Conservation (phyloP, 2,329 filamentous ascomycete genomes). For the Arthroderma sp. region DNA sequence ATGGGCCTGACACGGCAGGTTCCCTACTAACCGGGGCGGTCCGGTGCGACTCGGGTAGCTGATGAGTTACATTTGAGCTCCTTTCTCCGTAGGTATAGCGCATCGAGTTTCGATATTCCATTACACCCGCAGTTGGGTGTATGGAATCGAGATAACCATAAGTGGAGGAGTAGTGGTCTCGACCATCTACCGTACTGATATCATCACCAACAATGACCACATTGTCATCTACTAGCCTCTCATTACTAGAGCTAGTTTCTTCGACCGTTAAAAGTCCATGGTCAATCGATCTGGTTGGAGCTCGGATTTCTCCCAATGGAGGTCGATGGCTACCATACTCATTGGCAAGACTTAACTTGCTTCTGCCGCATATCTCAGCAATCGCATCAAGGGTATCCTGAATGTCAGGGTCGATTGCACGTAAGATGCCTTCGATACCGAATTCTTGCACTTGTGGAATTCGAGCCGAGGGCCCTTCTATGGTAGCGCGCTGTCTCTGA, state of each 20-base stretch:
- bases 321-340: slow-evolving; percentile 51
- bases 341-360: slow-evolving; percentile 47
- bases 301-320: slow-evolving; percentile 45
- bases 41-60: neutral
- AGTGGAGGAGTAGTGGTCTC: slow-evolving; percentile 23
- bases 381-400: slow-evolving; percentile 47
- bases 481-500: slow-evolving; percentile 15
- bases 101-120: slow-evolving; percentile 12
- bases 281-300: slow-evolving; percentile 14
- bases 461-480: slow-evolving; percentile 15
- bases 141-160: slow-evolving; percentile 26
- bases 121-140: slow-evolving; percentile 15
- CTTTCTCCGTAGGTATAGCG: slow-evolving; percentile 12
- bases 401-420: slow-evolving; percentile 46
- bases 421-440: slow-evolving; percentile 43
- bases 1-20: slow-evolving; percentile 6
- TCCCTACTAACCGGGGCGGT: no score
- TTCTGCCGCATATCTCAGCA: slow-evolving; percentile 50
- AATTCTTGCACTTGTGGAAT: slow-evolving; percentile 40
- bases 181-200: slow-evolving; percentile 24
- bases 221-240: slow-evolving; percentile 23
- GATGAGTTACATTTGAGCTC: neutral
- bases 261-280: slow-evolving; percentile 29
- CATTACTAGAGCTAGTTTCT: slow-evolving; percentile 28
- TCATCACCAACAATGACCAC: slow-evolving; percentile 28